Conservation (phyloP, 371 early-diverging fungal genomes). For the Synchytrium microbalum region DNA sequence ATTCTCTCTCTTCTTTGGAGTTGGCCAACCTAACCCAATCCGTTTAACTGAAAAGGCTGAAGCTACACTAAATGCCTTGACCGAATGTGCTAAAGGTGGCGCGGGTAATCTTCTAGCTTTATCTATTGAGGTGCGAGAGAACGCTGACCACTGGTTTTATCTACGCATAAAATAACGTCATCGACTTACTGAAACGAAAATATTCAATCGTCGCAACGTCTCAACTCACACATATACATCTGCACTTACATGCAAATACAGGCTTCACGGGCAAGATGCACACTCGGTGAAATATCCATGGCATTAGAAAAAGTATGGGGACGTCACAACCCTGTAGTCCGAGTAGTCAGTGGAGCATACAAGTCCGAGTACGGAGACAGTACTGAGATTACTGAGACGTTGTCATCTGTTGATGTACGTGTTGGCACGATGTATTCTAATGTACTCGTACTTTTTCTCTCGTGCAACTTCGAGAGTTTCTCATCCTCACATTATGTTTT, state of each 20-base stretch:
- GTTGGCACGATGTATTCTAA: constrained; percentile 19
- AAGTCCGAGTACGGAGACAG: constrained; percentile 64
- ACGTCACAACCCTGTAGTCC: constrained; percentile 63
- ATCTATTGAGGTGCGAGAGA: constrained; percentile 36
- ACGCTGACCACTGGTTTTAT: not conserved
- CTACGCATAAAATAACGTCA: not conserved
- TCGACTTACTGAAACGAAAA: not conserved
- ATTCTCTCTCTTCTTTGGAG: constrained; percentile 9
- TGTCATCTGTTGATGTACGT: constrained; percentile 45
- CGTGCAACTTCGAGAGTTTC: constrained; percentile 3
- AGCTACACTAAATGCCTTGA: constrained; percentile 49
- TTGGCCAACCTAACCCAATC: constrained; percentile 1
- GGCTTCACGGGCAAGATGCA: constrained; percentile 65
- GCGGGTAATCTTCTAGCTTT: constrained; percentile 61
- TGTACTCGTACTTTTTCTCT: constrained; percentile 4
- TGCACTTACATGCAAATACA: constrained; percentile 20
- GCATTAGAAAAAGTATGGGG: constrained; percentile 75
- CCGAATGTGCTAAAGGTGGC: constrained; percentile 52
- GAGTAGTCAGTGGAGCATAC: constrained; percentile 77
- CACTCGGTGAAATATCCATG: constrained; percentile 74
- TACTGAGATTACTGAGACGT: constrained; percentile 52
- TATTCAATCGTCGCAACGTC: constrained; percentile 6
- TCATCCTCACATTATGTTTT: constrained; percentile 3
- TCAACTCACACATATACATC: not conserved
- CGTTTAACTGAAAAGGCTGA: constrained; percentile 37